Evolutionary conservation across 2,329 filamentous ascomycete species (phyloP).

Genomic region (Berkeleyomyces rouxiae): DNA sequence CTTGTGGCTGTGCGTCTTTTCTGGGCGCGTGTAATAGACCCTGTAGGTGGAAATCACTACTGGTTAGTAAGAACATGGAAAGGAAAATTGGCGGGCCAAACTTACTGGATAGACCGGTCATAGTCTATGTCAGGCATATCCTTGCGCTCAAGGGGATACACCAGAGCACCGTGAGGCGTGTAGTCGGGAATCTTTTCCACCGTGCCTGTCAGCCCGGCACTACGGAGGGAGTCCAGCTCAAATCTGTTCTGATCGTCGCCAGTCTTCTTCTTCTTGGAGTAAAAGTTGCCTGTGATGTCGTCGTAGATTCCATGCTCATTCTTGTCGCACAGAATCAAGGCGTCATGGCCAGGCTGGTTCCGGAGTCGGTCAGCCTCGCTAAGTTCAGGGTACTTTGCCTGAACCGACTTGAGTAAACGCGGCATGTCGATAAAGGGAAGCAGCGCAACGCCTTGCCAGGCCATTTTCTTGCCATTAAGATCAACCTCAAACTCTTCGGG

Average conservation of each 20-base stretch:
- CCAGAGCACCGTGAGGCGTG: slow-evolving; percentile 66
- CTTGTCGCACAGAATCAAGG: slow-evolving; percentile 66
- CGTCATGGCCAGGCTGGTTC: slow-evolving; percentile 66
- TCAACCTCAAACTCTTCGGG: slow-evolving; percentile 87
- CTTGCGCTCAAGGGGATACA: slow-evolving; percentile 57
- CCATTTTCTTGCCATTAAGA: slow-evolving; percentile 94
- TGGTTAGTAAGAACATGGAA: neutral
- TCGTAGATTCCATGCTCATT: slow-evolving; percentile 61
- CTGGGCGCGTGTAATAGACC: slow-evolving; percentile 73
- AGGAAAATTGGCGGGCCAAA: neutral
- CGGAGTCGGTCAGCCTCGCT: slow-evolving; percentile 60
- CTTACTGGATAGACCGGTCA: slow-evolving; percentile 65
- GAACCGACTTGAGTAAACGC: slow-evolving; percentile 66
- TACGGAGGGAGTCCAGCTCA: slow-evolving; percentile 57
- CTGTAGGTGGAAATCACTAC: slow-evolving; percentile 29
- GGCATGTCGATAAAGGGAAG: slow-evolving; percentile 93
- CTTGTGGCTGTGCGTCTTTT: slow-evolving; percentile 59
- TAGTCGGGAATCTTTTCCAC: slow-evolving; percentile 72
- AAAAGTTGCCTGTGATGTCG: slow-evolving; percentile 69
- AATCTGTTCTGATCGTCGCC: slow-evolving; percentile 38
- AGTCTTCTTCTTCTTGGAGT: slow-evolving; percentile 60
- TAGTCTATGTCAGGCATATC: slow-evolving; percentile 64
- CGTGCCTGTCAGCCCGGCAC: slow-evolving; percentile 61
- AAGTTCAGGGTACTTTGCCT: slow-evolving; percentile 63
- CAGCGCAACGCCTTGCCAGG: slow-evolving; percentile 89